Base-by-base conservation (phyloP, 805 yeast species). In the Candida adriatica region DNA sequence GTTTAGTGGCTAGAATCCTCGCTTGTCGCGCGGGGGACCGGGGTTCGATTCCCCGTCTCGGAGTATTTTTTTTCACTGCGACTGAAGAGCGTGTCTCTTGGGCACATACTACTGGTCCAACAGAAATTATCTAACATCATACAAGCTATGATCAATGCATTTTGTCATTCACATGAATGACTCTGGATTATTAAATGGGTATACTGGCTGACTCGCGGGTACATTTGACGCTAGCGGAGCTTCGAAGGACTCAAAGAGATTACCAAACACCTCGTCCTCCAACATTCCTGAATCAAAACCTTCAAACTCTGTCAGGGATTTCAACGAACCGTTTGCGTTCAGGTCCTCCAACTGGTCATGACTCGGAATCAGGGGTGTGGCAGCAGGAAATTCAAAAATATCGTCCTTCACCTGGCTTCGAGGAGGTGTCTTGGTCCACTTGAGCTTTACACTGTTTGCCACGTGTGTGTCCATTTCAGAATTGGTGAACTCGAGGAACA, bases 41-140 rank as follows among this genome's bases (percentile, higher is more conserved):
- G 48, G 48, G 48, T 43, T 43, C 48, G 37, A 43, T 43, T 43
- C 48, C 48, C 48, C 45, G 48, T 43, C 45, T 39, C 48, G 48
- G 48, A 43, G 48, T 29, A n/a, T 20, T 19, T 27, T 34, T 37
- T 31, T 31, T 31, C 23, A 23, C 21, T 14, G 7, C 14, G 19
- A 15, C 18, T 18, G 25, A 23, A 15, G 10, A 19, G 8, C 11
- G 11, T 8, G 22, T 11, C 22, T 8, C 10, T 8, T 19, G 11
- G 11, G 10, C 11, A 8, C 22, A 8, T 19, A 19, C 22, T 19
- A n/a, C n/a, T n/a, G n/a, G n/a, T n/a, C n/a, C n/a, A n/a, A n/a
- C n/a, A n/a, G n/a, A n/a, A n/a, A n/a, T n/a, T n/a, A n/a, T n/a
- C n/a, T n/a, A 19, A 11, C 22, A 19, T 8, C 11, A 8, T 19